phyloP scores from a whole-genome alignment of 106 monocot genomes.

The Amphibolis antarctica region DNA sequence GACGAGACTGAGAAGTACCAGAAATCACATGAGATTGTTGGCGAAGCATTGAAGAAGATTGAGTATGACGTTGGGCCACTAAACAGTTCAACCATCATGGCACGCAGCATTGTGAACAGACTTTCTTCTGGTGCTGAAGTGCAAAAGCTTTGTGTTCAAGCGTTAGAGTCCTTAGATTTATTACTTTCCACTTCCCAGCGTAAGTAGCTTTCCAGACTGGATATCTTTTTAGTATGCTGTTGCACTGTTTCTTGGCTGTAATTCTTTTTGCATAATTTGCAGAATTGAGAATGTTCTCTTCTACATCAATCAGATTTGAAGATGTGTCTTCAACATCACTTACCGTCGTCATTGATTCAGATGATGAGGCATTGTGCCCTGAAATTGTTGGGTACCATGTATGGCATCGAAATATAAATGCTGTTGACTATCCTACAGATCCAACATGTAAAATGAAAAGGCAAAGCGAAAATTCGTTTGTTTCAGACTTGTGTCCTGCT shows the following conservation, averaged over 20 bases:
- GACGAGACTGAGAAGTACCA: conserved; percentile 37
- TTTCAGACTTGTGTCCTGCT: conserved; percentile 29
- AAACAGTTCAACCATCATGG: conserved; percentile 28
- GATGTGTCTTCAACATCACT: conserved; percentile 36
- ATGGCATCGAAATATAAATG: conserved; percentile 34
- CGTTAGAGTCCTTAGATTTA: conserved; percentile 26
- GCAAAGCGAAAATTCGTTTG: conserved; percentile 11
- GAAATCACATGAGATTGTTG: conserved; percentile 50
- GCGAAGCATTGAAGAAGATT: conserved; percentile 45
- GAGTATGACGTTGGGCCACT: conserved; percentile 68
- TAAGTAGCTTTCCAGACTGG: conserved; percentile 8
- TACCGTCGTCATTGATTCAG: conserved; percentile 14
- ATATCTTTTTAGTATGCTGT: not conserved
- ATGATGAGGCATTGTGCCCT: conserved; percentile 9
- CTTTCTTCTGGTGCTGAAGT: conserved; percentile 77
- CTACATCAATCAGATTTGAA: conserved; percentile 28
- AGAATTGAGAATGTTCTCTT: conserved; percentile 4
- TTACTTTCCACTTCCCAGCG: conserved; percentile 20
- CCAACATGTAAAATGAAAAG: conserved; percentile 16
- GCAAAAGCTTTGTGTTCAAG: conserved; percentile 63
- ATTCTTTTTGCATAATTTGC: conserved; percentile 1
- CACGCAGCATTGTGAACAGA: conserved; percentile 70
- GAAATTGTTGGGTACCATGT: conserved; percentile 18
- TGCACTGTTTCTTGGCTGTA: not conserved
- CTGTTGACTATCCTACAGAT: conserved; percentile 24